These are phyloP conservation scores for Tolypocladium amazonense DNA, from an alignment of 2,329 filamentous ascomycete genomes.

Conservation along the genomic window DNA sequence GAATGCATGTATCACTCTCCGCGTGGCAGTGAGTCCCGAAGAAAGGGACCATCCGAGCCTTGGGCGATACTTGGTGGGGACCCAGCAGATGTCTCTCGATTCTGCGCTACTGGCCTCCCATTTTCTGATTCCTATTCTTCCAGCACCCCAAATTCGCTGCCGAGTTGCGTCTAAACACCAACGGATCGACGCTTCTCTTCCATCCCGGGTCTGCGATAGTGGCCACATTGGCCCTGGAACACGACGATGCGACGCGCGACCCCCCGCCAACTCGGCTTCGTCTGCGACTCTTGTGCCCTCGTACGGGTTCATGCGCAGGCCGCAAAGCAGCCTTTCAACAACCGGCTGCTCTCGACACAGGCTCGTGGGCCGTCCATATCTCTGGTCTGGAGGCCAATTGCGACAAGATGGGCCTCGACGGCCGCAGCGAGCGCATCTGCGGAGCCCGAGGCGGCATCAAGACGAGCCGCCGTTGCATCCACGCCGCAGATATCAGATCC, in stretches of 20 bases:
- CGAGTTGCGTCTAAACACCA: neutral
- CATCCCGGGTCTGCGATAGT: neutral
- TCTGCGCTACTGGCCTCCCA: neutral
- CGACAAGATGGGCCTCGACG: conserved; percentile 16
- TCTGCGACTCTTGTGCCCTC: conserved; percentile 34
- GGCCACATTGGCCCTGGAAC: neutral
- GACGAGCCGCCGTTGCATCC: conserved; percentile 7
- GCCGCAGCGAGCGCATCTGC: conserved; percentile 7
- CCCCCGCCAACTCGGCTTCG: conserved; percentile 20
- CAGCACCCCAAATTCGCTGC: neutral
- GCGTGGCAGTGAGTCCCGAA: neutral
- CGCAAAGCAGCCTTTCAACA: conserved; percentile 11
- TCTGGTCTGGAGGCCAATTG: conserved; percentile 3
- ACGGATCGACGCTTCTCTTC: neutral
- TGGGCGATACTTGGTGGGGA: neutral
- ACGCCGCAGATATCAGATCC: conserved; percentile 22
- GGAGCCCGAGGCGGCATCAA: conserved; percentile 3
- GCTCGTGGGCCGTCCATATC: conserved; percentile 4
- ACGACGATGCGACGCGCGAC: conserved; percentile 25
- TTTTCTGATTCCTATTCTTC: neutral
- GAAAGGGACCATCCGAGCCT: neutral
- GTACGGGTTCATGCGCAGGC: conserved; percentile 15
- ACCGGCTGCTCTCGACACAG: conserved; percentile 11
- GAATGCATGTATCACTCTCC: neutral
- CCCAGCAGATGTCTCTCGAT: neutral